phyloP scores from a whole-genome alignment of 768 basidiomycete species.

The Auricularia cornea region DNA sequence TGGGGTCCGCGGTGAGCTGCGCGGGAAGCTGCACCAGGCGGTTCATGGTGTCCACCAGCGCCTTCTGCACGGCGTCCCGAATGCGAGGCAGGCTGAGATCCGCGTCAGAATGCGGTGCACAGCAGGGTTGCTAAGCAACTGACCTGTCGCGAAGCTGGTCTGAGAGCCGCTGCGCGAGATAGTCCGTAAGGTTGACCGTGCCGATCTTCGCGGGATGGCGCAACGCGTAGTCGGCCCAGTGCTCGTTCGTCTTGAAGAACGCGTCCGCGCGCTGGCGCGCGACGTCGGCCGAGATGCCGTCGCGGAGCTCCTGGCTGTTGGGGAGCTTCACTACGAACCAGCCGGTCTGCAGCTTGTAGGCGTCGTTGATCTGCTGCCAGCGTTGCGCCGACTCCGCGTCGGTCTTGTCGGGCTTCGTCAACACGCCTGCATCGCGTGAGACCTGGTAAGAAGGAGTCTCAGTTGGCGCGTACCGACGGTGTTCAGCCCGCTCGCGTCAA shows the following conservation, averaged over 20 bases:
- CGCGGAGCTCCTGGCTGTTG: conserved; percentile 39
- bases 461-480: conserved; percentile 63
- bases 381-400: conserved; percentile 41
- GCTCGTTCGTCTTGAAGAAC: conserved; percentile 35
- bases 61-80: not conserved
- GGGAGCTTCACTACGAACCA: conserved; percentile 57
- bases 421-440: conserved; percentile 38
- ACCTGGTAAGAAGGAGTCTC: not conserved
- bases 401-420: conserved; percentile 69
- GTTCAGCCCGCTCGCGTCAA: conserved; percentile 54
- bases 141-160: conserved; percentile 45
- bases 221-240: not conserved
- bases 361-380: conserved; percentile 35
- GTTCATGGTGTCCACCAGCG: not conserved
- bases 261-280: conserved; percentile 49
- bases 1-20: not conserved
- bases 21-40: not conserved
- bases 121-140: conserved; percentile 28
- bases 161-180: conserved; percentile 52
- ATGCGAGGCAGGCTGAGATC: not conserved
- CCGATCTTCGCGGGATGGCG: conserved; percentile 28
- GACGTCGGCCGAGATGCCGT: conserved; percentile 48
- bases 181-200: conserved; percentile 47
- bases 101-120: not conserved
- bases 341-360: conserved; percentile 39